Evolutionary conservation across 306 rosid genomes (phyloP).

Genomic region (Purshia tridentata): DNA sequence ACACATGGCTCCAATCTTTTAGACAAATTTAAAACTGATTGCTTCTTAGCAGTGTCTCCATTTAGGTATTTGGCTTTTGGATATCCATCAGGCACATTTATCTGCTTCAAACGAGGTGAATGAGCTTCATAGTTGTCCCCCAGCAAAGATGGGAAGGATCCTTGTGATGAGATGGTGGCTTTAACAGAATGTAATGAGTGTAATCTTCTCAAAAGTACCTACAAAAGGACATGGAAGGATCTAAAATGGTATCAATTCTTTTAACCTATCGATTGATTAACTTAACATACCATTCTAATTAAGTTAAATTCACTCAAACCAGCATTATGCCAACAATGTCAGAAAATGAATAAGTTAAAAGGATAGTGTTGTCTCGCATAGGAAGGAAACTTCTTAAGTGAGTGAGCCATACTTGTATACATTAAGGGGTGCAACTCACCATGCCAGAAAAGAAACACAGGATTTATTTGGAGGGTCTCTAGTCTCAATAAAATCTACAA

Average conservation of each 20-base stretch:
- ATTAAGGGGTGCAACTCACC: not conserved
- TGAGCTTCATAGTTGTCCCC: conserved; percentile 32
- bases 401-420: not conserved
- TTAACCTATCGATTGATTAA: not conserved
- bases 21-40: conserved; percentile 43
- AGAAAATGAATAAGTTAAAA: not conserved
- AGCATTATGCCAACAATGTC: not conserved
- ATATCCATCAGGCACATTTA: conserved; percentile 21
- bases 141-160: conserved; percentile 27
- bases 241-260: not conserved
- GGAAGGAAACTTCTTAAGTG: not conserved
- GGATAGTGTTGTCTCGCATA: not conserved
- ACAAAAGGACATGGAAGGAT: conserved; percentile 15
- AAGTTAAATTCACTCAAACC: not conserved
- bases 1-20: conserved; percentile 53
- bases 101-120: conserved; percentile 33
- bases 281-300: not conserved
- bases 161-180: conserved; percentile 45
- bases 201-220: conserved; percentile 69
- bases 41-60: conserved; percentile 30
- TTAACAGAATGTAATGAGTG: conserved; percentile 49
- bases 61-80: conserved; percentile 30
- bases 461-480: not conserved
- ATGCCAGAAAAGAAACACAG: not conserved
- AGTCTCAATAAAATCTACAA: not conserved